phyloP scores from a whole-genome alignment of 1,139 yeast species.

The Citeromyces siamensis region DNA sequence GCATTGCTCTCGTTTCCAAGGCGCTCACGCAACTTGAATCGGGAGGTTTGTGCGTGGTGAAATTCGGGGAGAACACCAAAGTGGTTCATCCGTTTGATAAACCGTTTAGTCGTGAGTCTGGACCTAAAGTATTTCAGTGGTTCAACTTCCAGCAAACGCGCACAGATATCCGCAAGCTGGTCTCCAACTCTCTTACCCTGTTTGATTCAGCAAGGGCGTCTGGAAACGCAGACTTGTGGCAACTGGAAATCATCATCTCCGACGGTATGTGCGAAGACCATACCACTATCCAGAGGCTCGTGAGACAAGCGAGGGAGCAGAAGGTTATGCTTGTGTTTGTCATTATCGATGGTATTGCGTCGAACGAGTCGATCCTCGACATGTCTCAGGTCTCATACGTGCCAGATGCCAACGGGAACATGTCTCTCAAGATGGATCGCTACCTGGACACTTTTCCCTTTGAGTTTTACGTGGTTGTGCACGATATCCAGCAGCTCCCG shows the following conservation, averaged over 20 bases:
- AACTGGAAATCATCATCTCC: conserved; percentile 79
- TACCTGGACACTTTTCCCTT: conserved; percentile 94
- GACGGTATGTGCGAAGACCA: conserved; percentile 98
- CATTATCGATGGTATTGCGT: conserved; percentile 78
- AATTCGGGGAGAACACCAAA: conserved; percentile 78
- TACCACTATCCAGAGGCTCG: conserved; percentile 66
- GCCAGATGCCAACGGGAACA: conserved; percentile 57
- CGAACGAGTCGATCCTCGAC: conserved; percentile 79
- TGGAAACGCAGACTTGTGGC: conserved; percentile 70
- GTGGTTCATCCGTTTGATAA: conserved; percentile 86
- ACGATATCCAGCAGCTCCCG: conserved; percentile 81
- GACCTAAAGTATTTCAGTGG: conserved; percentile 76
- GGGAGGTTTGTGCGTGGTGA: conserved; percentile 83
- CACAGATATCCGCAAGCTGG: conserved; percentile 72
- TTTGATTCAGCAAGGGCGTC: conserved; percentile 58
- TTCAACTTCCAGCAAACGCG: conserved; percentile 83
- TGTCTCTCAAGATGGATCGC: conserved; percentile 65
- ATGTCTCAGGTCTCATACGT: conserved; percentile 87
- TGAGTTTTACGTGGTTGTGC: conserved; percentile 90
- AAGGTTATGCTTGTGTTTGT: conserved; percentile 94
- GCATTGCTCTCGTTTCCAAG: conserved; percentile 88
- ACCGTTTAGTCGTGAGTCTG: conserved; percentile 75
- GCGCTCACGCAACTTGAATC: conserved; percentile 91
- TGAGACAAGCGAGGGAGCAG: conserved; percentile 85
- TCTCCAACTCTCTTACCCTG: conserved; percentile 57